Conservation (phyloP, 2,329 filamentous ascomycete species). For the Anthostomella pinea region DNA sequence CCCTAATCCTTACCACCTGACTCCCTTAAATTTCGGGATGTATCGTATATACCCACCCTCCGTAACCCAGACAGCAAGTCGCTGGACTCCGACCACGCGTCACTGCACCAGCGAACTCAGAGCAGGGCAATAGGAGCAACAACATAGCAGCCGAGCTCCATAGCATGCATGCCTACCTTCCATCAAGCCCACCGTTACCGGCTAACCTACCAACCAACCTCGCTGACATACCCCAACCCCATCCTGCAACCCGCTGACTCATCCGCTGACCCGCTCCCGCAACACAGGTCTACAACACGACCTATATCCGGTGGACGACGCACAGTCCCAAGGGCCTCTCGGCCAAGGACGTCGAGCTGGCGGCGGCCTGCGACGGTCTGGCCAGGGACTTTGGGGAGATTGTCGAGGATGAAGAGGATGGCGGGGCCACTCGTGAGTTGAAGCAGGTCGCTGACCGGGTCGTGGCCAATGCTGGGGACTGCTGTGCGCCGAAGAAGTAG, state of each 20-base stretch:
- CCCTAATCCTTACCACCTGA: not conserved
- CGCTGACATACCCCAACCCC: too few species aligned
- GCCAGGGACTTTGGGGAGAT: conserved; percentile 57
- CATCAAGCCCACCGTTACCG: too few species aligned
- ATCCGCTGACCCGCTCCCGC: conserved; percentile 3
- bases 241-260: too few species aligned
- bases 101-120: too few species aligned
- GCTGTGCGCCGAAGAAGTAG: conserved; percentile 48
- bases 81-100: too few species aligned
- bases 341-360: conserved; percentile 60
- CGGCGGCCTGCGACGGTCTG: conserved; percentile 58
- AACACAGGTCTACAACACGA: conserved; percentile 64
- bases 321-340: conserved; percentile 66
- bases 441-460: conserved; percentile 47
- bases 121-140: too few species aligned
- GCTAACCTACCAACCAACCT: too few species aligned
- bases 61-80: too few species aligned
- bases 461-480: conserved; percentile 47
- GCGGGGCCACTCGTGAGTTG: conserved; percentile 31
- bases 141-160: too few species aligned
- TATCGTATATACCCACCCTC: too few species aligned
- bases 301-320: conserved; percentile 71
- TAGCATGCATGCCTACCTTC: too few species aligned
- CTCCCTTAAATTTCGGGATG: too few species aligned
- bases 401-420: conserved; percentile 21